Evolutionary conservation across 2,329 filamentous ascomycete species (phyloP), one percentile per base, ranked within the genome.

Genomic region (Cadophora malorum): DNA sequence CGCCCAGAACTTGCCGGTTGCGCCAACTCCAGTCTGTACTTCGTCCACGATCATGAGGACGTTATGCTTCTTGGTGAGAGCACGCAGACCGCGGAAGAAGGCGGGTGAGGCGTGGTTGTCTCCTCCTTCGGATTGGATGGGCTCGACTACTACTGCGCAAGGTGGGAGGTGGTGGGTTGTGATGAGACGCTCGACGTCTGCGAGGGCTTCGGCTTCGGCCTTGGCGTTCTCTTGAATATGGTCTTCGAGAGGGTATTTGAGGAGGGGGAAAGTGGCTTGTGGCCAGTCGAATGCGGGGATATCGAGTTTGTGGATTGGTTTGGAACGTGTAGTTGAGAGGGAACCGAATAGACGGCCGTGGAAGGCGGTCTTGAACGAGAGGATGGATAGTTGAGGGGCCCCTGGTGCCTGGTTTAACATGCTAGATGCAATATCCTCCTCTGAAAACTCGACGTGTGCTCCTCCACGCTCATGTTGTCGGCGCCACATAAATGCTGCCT

Each of bases 261-360:
- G 84, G 35, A 80, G 74, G n/a, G 92, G 92, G 84, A 95, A 95
- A 45, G 89, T 83, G n/a, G 91, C 91, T 80, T 92, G 90, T 63
- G 92, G 92, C 92, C 92, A 95, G 82, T 94, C 89, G 78, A 95
- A 95, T 69, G 91, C 90, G n/a, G 92, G 92, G 73, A 95, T 94
- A 78, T 95, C 92, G 73, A 95, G 84, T 81, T 95, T 95, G 84
- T 95, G 92, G 74, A 95, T 92, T 65, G 92, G 85, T 83, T 94
- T 94, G 79, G 88, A 91, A 78, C 92, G 90, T 38, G 92, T 95
- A 71, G 91, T 94, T 68, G 90, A 92, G 65, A 95, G 83, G 70
- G 85, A 89, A 74, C 91, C 92, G 77, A 95, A 94, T 58, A 93
- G 87, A 75, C 92, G 91, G 69, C 92, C 92, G 80, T 95, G 92